These are phyloP conservation scores for Mycotypha africana DNA, from an alignment of 371 early-diverging fungal genomes.

Conservation along the genomic window DNA sequence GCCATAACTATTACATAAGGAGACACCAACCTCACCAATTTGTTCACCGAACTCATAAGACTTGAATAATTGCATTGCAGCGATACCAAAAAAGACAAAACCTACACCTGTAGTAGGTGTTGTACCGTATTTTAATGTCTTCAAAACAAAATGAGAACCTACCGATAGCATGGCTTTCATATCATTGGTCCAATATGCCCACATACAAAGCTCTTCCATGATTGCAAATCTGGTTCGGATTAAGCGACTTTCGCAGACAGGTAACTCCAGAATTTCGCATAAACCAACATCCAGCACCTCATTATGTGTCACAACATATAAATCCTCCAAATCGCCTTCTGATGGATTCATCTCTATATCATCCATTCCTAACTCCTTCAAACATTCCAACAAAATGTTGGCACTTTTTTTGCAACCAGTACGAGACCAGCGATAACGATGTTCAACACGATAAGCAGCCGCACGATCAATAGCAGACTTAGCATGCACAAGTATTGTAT, in stretches of 20 bases:
- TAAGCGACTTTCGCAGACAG: slow-evolving; percentile 30
- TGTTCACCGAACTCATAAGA: slow-evolving; percentile 39
- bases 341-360: slow-evolving; percentile 21
- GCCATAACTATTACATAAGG: slow-evolving; percentile 33
- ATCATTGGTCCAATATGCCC: slow-evolving; percentile 38
- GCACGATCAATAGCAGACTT: slow-evolving; percentile 39
- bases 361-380: slow-evolving; percentile 34
- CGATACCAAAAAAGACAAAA: slow-evolving; percentile 40
- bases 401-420: slow-evolving; percentile 26
- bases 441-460: slow-evolving; percentile 38
- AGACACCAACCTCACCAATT: slow-evolving; percentile 34
- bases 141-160: slow-evolving; percentile 23
- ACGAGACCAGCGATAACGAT: slow-evolving; percentile 32
- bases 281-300: slow-evolving; percentile 30
- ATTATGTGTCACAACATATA: slow-evolving; percentile 24
- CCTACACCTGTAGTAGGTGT: slow-evolving; percentile 42
- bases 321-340: slow-evolving; percentile 13
- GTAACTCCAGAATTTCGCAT: slow-evolving; percentile 23
- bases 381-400: slow-evolving; percentile 28
- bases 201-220: slow-evolving; percentile 39
- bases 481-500: slow-evolving; percentile 28
- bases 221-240: slow-evolving; percentile 36
- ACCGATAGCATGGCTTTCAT: slow-evolving; percentile 26
- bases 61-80: slow-evolving; percentile 33
- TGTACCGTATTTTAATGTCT: slow-evolving; percentile 32